Evolutionary conservation across 129 eudicot genomes (phyloP).

Genomic region (Arctium minus): DNA sequence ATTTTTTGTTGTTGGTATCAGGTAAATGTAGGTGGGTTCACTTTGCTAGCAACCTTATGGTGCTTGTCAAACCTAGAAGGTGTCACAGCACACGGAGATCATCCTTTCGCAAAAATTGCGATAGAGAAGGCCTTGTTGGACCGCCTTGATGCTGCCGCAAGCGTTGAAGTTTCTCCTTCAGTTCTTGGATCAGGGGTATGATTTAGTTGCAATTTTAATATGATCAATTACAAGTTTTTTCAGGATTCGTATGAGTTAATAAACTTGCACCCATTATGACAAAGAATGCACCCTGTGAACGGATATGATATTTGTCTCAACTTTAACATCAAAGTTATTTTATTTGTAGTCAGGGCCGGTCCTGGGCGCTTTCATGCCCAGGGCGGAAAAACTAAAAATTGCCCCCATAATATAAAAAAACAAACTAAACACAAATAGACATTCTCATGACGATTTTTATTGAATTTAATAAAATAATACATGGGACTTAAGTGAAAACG

Average conservation of each 20-base stretch:
- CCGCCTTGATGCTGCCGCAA: constrained; percentile 45
- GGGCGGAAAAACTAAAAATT: no score
- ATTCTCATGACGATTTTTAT: no score
- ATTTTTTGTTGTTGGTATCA: background rate
- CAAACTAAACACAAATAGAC: no score
- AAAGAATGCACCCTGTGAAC: no score
- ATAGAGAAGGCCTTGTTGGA: constrained; percentile 41
- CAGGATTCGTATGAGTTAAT: no score
- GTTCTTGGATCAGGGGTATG: constrained; percentile 56
- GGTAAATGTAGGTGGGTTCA: constrained; percentile 25
- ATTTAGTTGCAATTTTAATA: background rate
- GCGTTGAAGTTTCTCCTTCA: constrained; percentile 51
- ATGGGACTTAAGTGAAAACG: no score
- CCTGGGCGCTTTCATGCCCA: no score
- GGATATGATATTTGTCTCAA: background rate
- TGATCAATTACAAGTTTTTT: background rate
- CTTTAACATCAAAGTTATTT: no score
- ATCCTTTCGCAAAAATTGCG: constrained; percentile 50
- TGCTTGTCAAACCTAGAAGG: constrained; percentile 30
- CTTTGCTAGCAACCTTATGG: constrained; percentile 35
- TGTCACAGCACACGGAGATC: constrained; percentile 43
- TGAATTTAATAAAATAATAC: no score
- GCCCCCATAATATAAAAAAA: no score
- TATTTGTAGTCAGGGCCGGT: no score
- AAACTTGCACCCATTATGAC: background rate